phyloP scores from a whole-genome alignment of 108 stramenopile species.

The Chaetoceros muelleri region DNA sequence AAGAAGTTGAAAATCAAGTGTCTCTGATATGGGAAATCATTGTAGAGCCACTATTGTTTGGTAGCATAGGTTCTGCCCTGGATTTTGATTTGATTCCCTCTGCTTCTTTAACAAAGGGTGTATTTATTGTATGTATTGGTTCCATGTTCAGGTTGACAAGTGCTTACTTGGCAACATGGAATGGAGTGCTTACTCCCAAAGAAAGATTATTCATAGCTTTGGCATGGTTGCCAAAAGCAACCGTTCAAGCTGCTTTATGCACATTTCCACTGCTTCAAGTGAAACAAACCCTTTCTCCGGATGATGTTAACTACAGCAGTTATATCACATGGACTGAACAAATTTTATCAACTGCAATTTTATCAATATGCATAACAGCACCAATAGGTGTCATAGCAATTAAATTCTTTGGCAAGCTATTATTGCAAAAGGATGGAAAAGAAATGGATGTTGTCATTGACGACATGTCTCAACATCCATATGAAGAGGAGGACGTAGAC shows the following conservation, averaged over 20 bases:
- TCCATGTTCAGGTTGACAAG: conserved; percentile 6
- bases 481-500: no score
- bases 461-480: no score
- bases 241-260: conserved; percentile 40
- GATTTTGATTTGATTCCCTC: conserved; percentile 12
- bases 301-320: not conserved
- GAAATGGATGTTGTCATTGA: no score
- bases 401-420: conserved; percentile 2
- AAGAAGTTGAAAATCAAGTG: conserved; percentile 14
- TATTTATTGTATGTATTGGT: conserved; percentile 14
- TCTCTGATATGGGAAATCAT: conserved; percentile 16
- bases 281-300: conserved; percentile 3
- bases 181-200: conserved; percentile 4
- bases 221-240: conserved; percentile 39
- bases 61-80: conserved; percentile 23
- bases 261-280: conserved; percentile 18
- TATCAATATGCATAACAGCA: conserved; percentile 15
- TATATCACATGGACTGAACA: not conserved
- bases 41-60: conserved; percentile 31
- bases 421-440: no score
- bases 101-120: conserved; percentile 5
- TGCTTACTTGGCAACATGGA: conserved; percentile 8
- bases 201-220: conserved; percentile 24
- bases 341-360: conserved; percentile 8
- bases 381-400: conserved; percentile 15